These are phyloP conservation scores for Flaveria floridana DNA, from an alignment of 140 eudicot species.

Conservation along the genomic window DNA sequence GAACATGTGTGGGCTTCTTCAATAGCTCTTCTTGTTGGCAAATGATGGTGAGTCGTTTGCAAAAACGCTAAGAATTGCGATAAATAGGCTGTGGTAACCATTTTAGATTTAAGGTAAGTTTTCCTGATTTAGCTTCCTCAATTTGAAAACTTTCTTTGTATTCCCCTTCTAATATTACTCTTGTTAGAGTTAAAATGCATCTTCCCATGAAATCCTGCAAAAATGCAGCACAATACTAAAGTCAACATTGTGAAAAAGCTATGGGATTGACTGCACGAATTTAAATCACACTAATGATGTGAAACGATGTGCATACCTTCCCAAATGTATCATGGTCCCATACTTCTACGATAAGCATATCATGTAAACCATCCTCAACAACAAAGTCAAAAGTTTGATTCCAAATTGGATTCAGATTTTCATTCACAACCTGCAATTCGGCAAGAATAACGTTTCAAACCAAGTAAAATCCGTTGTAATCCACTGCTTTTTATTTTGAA, in stretches of 20 bases:
- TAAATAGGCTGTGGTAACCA: conserved; percentile 81
- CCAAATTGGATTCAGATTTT: conserved; percentile 89
- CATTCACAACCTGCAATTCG: conserved; percentile 70
- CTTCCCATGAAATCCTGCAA: conserved; percentile 90
- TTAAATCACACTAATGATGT: neutral
- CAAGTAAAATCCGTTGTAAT: neutral
- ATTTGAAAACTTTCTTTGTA: conserved; percentile 65
- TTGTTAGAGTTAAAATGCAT: conserved; percentile 88
- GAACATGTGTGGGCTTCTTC: neutral
- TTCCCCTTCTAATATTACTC: conserved; percentile 91
- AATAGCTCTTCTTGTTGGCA: conserved; percentile 9
- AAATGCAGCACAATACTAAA: neutral
- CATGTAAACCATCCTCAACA: conserved; percentile 93
- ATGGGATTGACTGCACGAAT: neutral
- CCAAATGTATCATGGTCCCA: conserved; percentile 99
- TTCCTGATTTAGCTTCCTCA: conserved; percentile 77
- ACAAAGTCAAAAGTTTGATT: conserved; percentile 96
- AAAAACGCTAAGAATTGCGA: conserved; percentile 44
- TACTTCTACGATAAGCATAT: conserved; percentile 81
- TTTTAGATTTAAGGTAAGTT: conserved; percentile 66
- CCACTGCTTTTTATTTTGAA: neutral
- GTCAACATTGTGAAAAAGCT: conserved; percentile 17
- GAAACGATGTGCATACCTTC: conserved; percentile 52
- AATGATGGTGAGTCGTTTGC: neutral
- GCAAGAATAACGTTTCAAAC: neutral